These are phyloP conservation scores for Spiraea crenata DNA, from an alignment of 331 rosid species.

Conservation along the genomic window DNA sequence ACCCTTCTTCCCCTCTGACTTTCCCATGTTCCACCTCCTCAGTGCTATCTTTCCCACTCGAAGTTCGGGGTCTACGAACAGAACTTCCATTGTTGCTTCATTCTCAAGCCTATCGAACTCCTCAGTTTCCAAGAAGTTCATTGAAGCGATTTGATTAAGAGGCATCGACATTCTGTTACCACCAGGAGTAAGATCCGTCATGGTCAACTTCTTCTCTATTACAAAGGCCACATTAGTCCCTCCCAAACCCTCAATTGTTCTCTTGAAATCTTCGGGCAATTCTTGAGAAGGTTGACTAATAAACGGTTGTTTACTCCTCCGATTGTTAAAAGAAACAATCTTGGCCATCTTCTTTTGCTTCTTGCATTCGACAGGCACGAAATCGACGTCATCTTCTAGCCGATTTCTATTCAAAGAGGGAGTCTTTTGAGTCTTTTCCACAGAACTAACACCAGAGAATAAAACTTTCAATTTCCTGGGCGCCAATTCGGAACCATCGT, in stretches of 20 bases:
- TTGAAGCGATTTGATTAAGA: background rate
- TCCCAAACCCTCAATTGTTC: slow-evolving; percentile 1
- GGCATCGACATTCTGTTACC: slow-evolving; percentile 4
- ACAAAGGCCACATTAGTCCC: background rate
- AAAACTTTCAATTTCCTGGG: no score
- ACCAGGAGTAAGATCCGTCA: background rate
- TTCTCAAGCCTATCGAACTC: background rate
- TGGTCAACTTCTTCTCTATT: background rate
- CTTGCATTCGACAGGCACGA: no score
- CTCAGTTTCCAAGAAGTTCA: slow-evolving; percentile 4
- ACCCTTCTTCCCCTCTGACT: background rate
- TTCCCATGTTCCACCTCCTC: background rate
- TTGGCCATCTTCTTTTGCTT: no score
- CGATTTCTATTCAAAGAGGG: no score
- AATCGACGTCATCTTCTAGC: no score
- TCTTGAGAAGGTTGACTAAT: background rate
- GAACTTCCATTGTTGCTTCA: background rate
- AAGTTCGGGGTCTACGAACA: background rate
- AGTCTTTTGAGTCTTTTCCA: no score
- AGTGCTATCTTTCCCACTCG: background rate
- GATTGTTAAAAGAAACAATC: no score
- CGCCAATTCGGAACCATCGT: no score
- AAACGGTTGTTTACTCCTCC: no score
- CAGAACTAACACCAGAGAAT: no score
- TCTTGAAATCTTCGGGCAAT: slow-evolving; percentile 4